Evolutionary conservation across 495 filamentous ascomycete species (phyloP), one percentile per base, ranked within the genome.

Genomic region (Penicillium argentinense): DNA sequence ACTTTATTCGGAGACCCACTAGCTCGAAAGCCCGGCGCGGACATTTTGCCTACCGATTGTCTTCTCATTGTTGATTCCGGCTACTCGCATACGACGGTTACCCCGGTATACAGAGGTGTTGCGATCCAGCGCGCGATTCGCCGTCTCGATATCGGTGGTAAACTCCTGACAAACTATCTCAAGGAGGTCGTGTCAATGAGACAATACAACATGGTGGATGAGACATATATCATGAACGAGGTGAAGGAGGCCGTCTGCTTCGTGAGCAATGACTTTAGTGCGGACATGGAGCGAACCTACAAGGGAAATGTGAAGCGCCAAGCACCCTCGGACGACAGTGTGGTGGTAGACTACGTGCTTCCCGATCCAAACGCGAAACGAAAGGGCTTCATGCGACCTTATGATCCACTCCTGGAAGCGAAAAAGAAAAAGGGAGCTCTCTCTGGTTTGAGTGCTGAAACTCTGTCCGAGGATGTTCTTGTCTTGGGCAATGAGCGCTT

Each of bases 401-500:
- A 95, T 52, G 87, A 95, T 56, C 80, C 87, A 11, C 57, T 74
- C 1, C 27, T 73, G 8, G 75, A 79, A n/a, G 74, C 75, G 3
- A 84, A 80, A 53, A 73, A 83, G 40, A 80, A 77, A 37, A 87
- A 84, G 62, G 64, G 69, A 27, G 57, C 65, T 0, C 51, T 66
- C 11, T 74, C 79, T 11, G 72, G 77, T 29, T 64, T 75, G n/a
- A 71, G 72, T 13, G 59, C 71, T 8, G 79, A 82, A 22, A 73
- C 78, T 4, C 74, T 81, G 1, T 68, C 74, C 2, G 93, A 97
- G 59, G 90, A 97, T 56, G 80, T 89, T 17, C 64, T 97, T 55
- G 89, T 91, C 0, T 69, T 97, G 16, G 83, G 88, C 3, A 97
- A 96, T 59, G 93, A 99, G 65, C 79, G 93, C 32, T 99, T 99